These are phyloP conservation scores for Hyphodiscus hymeniophilus DNA, from an alignment of 495 filamentous ascomycete species.

Conservation along the genomic window DNA sequence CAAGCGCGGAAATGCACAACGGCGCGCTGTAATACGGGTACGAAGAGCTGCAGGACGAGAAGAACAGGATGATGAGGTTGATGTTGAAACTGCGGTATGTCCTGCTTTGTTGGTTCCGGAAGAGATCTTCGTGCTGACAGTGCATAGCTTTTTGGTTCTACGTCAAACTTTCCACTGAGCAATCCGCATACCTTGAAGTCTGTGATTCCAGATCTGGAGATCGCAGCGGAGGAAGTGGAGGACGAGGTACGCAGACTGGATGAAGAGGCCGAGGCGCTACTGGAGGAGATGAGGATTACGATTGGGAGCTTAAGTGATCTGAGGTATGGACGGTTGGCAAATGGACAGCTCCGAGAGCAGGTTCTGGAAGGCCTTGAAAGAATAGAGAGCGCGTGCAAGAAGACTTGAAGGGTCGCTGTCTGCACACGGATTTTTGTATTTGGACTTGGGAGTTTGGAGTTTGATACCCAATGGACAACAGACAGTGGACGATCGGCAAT, in stretches of 20 bases:
- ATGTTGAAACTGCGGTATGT: conserved; percentile 60
- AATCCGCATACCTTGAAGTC: conserved; percentile 51
- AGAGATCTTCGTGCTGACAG: background rate
- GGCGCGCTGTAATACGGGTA: conserved; percentile 50
- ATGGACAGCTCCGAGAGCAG: conserved; percentile 48
- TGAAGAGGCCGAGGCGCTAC: conserved; percentile 49
- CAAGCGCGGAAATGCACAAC: conserved; percentile 52
- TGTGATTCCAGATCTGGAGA: conserved; percentile 59
- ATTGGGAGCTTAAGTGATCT: conserved; percentile 73
- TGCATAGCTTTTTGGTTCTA: conserved; percentile 54
- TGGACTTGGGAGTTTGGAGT: conserved; percentile 1
- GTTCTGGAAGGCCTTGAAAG: conserved; percentile 53
- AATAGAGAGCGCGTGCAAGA: conserved; percentile 56
- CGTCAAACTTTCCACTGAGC: conserved; percentile 28
- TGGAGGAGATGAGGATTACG: conserved; percentile 52
- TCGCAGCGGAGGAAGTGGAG: conserved; percentile 56
- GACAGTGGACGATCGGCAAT: too few relatives aligned
- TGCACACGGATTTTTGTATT: too few relatives aligned
- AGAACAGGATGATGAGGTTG: conserved; percentile 53
- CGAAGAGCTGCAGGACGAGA: conserved; percentile 44
- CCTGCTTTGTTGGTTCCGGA: background rate
- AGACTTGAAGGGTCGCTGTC: background rate
- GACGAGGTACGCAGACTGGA: conserved; percentile 55
- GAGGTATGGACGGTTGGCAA: conserved; percentile 68
- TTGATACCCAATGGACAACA: conserved; percentile 19